Evolutionary conservation across 805 yeast species (phyloP).

Genomic region (Yarrowia phangngaensis): DNA sequence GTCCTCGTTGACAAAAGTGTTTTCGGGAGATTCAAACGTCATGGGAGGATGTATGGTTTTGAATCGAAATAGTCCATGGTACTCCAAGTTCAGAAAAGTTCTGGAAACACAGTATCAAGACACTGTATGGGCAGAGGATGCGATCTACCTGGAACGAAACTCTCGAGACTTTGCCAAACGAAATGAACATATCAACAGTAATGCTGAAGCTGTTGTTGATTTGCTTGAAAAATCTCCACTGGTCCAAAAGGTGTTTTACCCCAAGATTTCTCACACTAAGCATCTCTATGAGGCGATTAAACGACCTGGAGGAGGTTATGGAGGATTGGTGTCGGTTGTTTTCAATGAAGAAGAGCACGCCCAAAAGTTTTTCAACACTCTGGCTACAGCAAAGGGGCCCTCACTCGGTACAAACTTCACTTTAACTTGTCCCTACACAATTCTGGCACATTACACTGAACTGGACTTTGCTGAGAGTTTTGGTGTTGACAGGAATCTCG

Average conservation of each 20-base stretch:
- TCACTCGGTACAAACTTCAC: slow-evolving; percentile 88
- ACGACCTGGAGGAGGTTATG: slow-evolving; percentile 77
- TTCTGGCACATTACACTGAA: slow-evolving; percentile 80
- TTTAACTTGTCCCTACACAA: slow-evolving; percentile 82
- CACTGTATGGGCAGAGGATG: slow-evolving; percentile 88
- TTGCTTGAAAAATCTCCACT: slow-evolving; percentile 40
- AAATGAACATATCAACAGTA: slow-evolving; percentile 44
- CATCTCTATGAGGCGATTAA: slow-evolving; percentile 67
- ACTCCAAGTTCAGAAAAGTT: slow-evolving; percentile 48
- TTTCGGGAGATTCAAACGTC: slow-evolving; percentile 91
- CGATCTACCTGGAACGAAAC: slow-evolving; percentile 84
- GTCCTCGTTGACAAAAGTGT: slow-evolving; percentile 84
- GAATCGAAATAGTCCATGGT: slow-evolving; percentile 60
- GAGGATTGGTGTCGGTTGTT: slow-evolving; percentile 74
- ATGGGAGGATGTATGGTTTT: slow-evolving; percentile 88
- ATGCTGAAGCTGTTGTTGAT: slow-evolving; percentile 42
- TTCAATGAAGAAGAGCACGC: slow-evolving; percentile 66
- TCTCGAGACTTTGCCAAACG: slow-evolving; percentile 80
- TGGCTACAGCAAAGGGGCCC: slow-evolving; percentile 78
- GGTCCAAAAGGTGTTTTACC: slow-evolving; percentile 68
- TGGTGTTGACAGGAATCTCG: slow-evolving; percentile 75
- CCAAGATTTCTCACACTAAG: slow-evolving; percentile 52
- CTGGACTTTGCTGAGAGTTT: slow-evolving; percentile 72
- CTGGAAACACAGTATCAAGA: slow-evolving; percentile 63
- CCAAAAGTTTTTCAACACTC: slow-evolving; percentile 65